Base-by-base conservation (phyloP, 2,329 filamentous ascomycete genomes). In the Phyllosticta citribraziliensis region DNA sequence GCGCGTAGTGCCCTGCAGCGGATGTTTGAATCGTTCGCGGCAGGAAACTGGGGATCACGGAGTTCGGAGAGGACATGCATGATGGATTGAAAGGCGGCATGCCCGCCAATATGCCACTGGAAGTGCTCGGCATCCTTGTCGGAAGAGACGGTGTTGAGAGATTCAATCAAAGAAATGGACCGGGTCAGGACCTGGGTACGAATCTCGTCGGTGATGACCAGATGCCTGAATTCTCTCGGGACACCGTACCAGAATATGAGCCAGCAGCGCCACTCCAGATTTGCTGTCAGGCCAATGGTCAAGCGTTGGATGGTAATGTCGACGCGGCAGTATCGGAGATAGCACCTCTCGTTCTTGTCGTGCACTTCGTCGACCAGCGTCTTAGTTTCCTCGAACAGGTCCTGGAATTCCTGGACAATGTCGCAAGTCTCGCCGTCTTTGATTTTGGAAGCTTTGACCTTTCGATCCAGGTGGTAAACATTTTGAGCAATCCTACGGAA, bases 61-160 rank as follows among this genome's bases (percentile, higher is more conserved):
- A 75, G 65, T 58, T 75, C 73, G 3, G 72, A 73, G 0, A 75
- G 66, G 9, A 74, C 69, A 55, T 74, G 72, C 70, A 74, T 73
- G 52, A 75, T 73, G n/a, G 62, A 61, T 57, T 65, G 63, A 40
- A 66, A 65, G 1, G 63, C 54, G 12, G 63, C 62, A 35, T 65
- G 62, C 11, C 62, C 60, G 9, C 70, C 70, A 58, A 74, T 72
- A 57, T 75, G 73, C 73, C 73, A 75, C 22, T 71, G 71, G 55
- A 73, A 75, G 2, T 69, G 70, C 55, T 70, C 72, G 11, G 68
- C 70, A 22, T 74, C 70, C 3, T 70, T 67, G 62, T 74, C 73
- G 17, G 69, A 65, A 4, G 68, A 68, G 2, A 72, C 70, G 25
- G 66, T 66, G 53, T 74, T 74, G 14, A 74, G 62, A 0, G 71